phyloP scores from a whole-genome alignment of 768 basidiomycete species.

The Leccinum arenicola region DNA sequence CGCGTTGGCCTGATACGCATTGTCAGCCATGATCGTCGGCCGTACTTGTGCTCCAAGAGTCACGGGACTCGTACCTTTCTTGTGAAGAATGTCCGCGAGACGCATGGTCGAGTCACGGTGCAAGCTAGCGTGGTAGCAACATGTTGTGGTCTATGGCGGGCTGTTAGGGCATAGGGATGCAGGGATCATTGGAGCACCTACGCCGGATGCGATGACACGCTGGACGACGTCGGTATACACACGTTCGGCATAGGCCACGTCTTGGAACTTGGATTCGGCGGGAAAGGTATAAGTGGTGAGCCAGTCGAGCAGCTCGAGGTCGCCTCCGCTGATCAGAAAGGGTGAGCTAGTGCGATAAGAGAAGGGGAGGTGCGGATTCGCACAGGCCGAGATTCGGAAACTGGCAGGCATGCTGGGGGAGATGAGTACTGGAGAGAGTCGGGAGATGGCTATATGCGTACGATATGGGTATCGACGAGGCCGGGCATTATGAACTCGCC shows the following conservation, averaged over 20 bases:
- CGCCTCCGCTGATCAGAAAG: slow-evolving; percentile 57
- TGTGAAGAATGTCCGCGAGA: slow-evolving; percentile 72
- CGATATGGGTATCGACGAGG: slow-evolving; percentile 89
- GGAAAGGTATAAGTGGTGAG: slow-evolving; percentile 84
- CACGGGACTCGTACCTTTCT: slow-evolving; percentile 40
- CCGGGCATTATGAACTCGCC: slow-evolving; percentile 83
- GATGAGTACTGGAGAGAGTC: neutral
- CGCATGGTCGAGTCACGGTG: slow-evolving; percentile 79
- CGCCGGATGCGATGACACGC: slow-evolving; percentile 70
- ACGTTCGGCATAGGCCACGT: slow-evolving; percentile 63
- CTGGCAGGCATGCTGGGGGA: slow-evolving; percentile 36
- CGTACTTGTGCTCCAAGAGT: neutral
- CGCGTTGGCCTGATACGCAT: slow-evolving; percentile 62
- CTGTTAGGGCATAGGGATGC: slow-evolving; percentile 4
- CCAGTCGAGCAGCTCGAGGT: slow-evolving; percentile 90
- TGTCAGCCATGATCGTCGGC: neutral
- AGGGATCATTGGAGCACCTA: slow-evolving; percentile 37
- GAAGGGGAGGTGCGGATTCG: neutral
- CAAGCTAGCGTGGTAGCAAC: slow-evolving; percentile 85
- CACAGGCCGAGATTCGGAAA: slow-evolving; percentile 42
- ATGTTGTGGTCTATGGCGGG: slow-evolving; percentile 74
- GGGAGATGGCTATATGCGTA: slow-evolving; percentile 34
- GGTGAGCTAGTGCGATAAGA: slow-evolving; percentile 2
- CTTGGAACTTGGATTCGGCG: slow-evolving; percentile 71
- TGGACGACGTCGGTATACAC: slow-evolving; percentile 73